Base-by-base conservation (phyloP, 495 filamentous ascomycete species). In the Halenospora varia region DNA sequence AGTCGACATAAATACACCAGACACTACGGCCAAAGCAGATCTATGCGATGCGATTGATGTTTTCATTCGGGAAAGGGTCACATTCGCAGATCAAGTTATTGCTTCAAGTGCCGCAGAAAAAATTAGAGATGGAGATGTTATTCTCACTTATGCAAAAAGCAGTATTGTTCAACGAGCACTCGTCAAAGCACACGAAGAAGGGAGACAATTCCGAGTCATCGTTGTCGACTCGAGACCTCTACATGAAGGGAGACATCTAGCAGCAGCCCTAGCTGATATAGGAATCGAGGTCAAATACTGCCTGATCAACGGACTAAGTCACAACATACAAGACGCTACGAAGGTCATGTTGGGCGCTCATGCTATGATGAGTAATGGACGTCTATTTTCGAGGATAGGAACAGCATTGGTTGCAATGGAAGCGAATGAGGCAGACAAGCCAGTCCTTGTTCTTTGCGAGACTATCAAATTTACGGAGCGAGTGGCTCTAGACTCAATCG, bases 401-500 rank as follows among this genome's bases (percentile, higher is more conserved):
- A 96, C 92, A 9, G 91, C 90, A 0, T 77, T 91, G 39, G 81
- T 96, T 3, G 92, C 94, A n/a, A 88, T 94, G 79, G 85, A 84
- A 23, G 94, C 92, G 20, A 85, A 87, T 57, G 84, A 86, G 48
- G 71, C 76, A 15, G 82, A 82, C 48, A 81, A 90, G 29, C 89
- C 92, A 2, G 92, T 98, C 40, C 85, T 93, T 26, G 90, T 95
- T 2, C 89, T 89, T 57, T 97, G 92, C 69, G 93, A 98, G 77
- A 92, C 87, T 2, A 83, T 98, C 75, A 98, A 97, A 70, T 96
- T 96, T 72, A 92, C 89, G 20, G 94, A 96, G 62, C 83, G 87
- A 53, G 90, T 96, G 3, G 88, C 90, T 9, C 81, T 95, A 0
- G 94, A 96, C 71, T 88, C 88, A 29, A 92, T 98, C 60, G 91